Evolutionary conservation across 441 rosid species (phyloP), one percentile per base, ranked within the genome.

Genomic region (Rhodomyrtus psidioides): DNA sequence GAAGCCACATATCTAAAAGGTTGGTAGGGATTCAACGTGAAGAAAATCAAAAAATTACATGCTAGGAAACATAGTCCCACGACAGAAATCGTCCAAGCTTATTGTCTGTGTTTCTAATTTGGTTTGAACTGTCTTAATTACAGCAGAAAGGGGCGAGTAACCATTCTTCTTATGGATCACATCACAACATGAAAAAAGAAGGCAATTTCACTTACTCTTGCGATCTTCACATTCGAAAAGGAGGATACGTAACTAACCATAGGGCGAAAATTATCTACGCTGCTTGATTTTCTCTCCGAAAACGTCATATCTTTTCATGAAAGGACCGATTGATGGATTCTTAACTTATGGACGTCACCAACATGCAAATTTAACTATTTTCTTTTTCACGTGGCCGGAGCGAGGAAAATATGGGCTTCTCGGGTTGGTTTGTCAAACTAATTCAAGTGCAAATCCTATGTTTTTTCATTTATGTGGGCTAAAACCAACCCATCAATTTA

Each of bases 241-340:
- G 79, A 39, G n/a, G 79, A 39, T n/a, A 21, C 2, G n/a, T 39
- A 70, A 24, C 51, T 6, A 21, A 34, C n/a, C 46, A 15, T 65
- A 6, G 79, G 79, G 49, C 1, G 9, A 65, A 39, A 34, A 19
- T 65, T 13, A 34, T 34, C 9, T 19, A 12, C 1, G 21, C 19
- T 6, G 26, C 79, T 19, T 1, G 76, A 65, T 13, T 34, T 19
- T 34, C 7, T 13, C 34, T 13, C 1, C 9, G 30, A 34, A 34
- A 53, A 62, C 16, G 42, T 16, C 2, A 1, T 0, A 0, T 62
- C 2, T 8, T 60, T 28, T 16, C 42, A n/a, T n/a, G n/a, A n/a
- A n/a, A n/a, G n/a, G n/a, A 12, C 0, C 5, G 39, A 65, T 34
- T 19, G 15, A 26, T 34, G 46, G 46, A 39, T 65, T 34, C 23